Conservation (phyloP, 345 rosid species). For the Theobroma cacao region DNA sequence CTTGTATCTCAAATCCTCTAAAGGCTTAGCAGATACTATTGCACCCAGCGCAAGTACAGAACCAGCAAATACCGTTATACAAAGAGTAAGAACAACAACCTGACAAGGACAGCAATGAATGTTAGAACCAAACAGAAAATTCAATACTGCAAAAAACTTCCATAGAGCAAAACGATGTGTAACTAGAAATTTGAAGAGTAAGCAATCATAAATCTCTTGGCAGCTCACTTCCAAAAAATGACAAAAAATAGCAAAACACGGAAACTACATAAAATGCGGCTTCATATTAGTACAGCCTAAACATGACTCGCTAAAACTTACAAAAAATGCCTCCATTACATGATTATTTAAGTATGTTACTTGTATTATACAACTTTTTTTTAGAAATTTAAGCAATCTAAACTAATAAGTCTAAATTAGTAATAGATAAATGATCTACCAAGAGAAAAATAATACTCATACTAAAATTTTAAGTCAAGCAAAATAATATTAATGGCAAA, state of each 20-base stretch:
- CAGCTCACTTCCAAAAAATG: not conserved
- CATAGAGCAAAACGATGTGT: not conserved
- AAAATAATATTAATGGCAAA: not conserved
- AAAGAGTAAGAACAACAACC: slow-evolving; percentile 73
- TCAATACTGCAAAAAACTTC: not conserved
- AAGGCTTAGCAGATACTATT: slow-evolving; percentile 83
- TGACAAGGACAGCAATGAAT: slow-evolving; percentile 29
- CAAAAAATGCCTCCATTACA: not conserved
- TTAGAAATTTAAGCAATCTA: not conserved
- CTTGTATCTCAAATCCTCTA: slow-evolving; percentile 74
- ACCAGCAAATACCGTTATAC: slow-evolving; percentile 63
- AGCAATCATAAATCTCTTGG: not conserved
- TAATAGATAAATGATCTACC: no score
- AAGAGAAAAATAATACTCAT: not conserved
- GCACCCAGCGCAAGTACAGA: slow-evolving; percentile 81
- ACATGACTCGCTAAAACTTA: not conserved
- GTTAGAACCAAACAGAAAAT: slow-evolving; percentile 10
- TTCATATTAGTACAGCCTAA: not conserved
- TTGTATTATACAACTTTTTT: not conserved
- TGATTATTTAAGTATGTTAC: not conserved
- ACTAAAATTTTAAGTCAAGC: not conserved
- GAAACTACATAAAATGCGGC: not conserved
- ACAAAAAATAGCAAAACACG: not conserved
- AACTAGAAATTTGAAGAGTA: not conserved
- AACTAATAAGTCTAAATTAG: no score